phyloP scores from a whole-genome alignment of 1,139 yeast genomes.

The Saccharomyces hybrid region DNA sequence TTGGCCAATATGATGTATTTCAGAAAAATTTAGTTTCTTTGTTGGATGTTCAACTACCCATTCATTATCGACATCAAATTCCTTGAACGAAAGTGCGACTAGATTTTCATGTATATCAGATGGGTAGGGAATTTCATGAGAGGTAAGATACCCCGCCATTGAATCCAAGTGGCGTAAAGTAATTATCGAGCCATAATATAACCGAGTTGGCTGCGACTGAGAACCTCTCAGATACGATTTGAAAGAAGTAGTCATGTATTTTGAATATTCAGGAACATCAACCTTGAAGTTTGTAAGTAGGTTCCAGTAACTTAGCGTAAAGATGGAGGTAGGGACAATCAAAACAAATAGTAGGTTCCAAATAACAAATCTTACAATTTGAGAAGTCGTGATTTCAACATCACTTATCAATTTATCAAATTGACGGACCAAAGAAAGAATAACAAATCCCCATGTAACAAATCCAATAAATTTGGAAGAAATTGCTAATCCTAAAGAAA shows the following conservation, averaged over 20 bases:
- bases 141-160: constrained; percentile 60
- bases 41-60: constrained; percentile 53
- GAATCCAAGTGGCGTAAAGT: constrained; percentile 56
- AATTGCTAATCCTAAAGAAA: constrained; percentile 38
- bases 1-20: constrained; percentile 22
- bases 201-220: constrained; percentile 37
- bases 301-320: constrained; percentile 40
- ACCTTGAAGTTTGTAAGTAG: constrained; percentile 45
- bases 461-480: constrained; percentile 49
- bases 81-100: constrained; percentile 52
- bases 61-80: constrained; percentile 48
- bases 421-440: background rate
- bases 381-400: background rate
- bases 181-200: constrained; percentile 58
- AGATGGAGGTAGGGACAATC: constrained; percentile 44
- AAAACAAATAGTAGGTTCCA: constrained; percentile 36
- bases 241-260: constrained; percentile 50
- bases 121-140: constrained; percentile 49
- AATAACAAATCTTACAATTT: constrained; percentile 33
- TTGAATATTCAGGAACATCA: constrained; percentile 40
- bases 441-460: constrained; percentile 33
- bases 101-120: constrained; percentile 58
- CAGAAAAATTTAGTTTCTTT: constrained; percentile 4
- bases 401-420: background rate
- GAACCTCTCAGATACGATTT: constrained; percentile 41